phyloP scores from a whole-genome alignment of 2,329 filamentous ascomycete species.

The Aspergillus carbonarius region DNA sequence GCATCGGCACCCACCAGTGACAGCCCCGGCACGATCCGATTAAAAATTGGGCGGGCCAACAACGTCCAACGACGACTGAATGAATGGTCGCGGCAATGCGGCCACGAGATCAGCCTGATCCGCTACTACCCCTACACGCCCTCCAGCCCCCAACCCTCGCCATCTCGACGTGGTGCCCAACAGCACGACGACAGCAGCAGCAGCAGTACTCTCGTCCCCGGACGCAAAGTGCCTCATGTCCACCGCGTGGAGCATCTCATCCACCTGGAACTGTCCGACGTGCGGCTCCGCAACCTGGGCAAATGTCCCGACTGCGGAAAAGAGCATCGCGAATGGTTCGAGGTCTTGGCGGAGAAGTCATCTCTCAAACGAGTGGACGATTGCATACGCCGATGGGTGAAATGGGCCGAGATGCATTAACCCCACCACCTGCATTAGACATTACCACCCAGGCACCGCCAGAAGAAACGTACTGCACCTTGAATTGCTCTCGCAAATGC shows the following conservation, averaged over 20 bases:
- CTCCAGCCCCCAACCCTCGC: constrained; percentile 21
- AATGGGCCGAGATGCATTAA: constrained; percentile 66
- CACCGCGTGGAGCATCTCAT: constrained; percentile 87
- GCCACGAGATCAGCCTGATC: constrained; percentile 81
- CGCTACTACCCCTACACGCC: constrained; percentile 81
- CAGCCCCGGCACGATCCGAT: constrained; percentile 60
- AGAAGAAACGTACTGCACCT: no score
- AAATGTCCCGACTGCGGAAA: constrained; percentile 76
- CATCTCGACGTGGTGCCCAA: constrained; percentile 8
- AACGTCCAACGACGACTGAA: constrained; percentile 91
- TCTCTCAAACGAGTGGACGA: constrained; percentile 69
- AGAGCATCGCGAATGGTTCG: constrained; percentile 93
- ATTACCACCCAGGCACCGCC: no score
- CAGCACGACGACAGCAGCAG: neutral
- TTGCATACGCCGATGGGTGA: constrained; percentile 79
- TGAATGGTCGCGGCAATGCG: constrained; percentile 92
- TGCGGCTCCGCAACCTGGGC: constrained; percentile 55
- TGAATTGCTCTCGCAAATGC: no score
- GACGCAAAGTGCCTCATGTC: constrained; percentile 75
- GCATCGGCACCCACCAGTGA: constrained; percentile 30
- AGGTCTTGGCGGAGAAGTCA: constrained; percentile 71
- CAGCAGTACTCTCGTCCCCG: constrained; percentile 25
- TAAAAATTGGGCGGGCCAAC: constrained; percentile 66
- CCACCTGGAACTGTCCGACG: constrained; percentile 76
- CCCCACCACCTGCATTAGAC: neutral